Evolutionary conservation across 108 stramenopile species (phyloP).

Genomic region (Nannochloropsis granulata): DNA sequence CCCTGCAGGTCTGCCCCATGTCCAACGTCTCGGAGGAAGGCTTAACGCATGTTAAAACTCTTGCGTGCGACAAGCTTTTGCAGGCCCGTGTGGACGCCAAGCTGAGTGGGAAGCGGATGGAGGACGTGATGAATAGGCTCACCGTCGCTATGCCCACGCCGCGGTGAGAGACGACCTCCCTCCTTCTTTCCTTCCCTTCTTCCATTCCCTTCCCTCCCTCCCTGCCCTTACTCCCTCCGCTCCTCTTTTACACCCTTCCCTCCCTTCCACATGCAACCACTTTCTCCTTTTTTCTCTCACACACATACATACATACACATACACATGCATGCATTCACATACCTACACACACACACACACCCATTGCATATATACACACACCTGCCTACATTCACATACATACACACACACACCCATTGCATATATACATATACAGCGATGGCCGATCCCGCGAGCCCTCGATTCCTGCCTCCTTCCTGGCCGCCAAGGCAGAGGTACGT

Average conservation of each 20-base stretch:
- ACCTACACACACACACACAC: neutral
- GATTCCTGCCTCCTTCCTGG: neutral
- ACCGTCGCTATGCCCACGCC: constrained; percentile 83
- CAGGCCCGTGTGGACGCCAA: constrained; percentile 74
- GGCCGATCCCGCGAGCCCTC: neutral
- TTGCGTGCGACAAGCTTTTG: constrained; percentile 87
- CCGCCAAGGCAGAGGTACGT: neutral
- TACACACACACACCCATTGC: no score
- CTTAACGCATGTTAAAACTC: constrained; percentile 76
- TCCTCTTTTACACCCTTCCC: neutral
- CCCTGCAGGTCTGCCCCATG: no score
- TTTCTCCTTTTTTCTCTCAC: neutral
- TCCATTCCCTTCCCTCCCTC: constrained; percentile 55
- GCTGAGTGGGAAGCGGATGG: constrained; percentile 58
- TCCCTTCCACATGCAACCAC: neutral
- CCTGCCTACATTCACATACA: neutral
- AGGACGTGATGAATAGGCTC: constrained; percentile 84
- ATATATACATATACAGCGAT: no score
- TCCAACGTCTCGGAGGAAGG: no score
- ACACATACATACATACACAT: neutral
- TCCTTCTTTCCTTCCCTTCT: constrained; percentile 63
- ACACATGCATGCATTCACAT: neutral
- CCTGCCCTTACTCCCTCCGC: neutral
- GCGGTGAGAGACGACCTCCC: constrained; percentile 75
- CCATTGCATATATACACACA: neutral